phyloP scores from a whole-genome alignment of 2,329 filamentous ascomycete species.

The Colletotrichum tabaci region DNA sequence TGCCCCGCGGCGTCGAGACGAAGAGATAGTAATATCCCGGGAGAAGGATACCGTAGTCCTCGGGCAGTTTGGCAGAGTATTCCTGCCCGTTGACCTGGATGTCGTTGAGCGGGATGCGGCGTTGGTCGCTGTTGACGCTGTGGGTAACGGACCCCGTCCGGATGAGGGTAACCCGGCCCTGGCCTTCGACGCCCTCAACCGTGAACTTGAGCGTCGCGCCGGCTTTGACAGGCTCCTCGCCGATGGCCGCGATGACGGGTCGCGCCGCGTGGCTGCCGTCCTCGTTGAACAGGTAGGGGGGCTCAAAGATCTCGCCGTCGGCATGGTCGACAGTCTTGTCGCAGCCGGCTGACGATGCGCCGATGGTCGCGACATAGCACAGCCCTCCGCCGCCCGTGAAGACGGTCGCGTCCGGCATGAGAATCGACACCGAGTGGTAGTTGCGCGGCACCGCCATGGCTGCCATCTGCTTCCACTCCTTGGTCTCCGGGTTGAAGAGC shows the following conservation, averaged over 20 bases:
- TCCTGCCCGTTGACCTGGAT: conserved; percentile 46
- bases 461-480: conserved; percentile 56
- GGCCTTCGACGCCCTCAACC: conserved; percentile 53
- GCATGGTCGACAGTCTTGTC: conserved; percentile 64
- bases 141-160: conserved; percentile 67
- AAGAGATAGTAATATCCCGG: conserved; percentile 71
- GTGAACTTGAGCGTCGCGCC: conserved; percentile 45
- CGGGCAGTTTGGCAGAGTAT: conserved; percentile 60
- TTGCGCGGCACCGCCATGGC: conserved; percentile 58
- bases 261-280: conserved; percentile 57
- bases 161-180: conserved; percentile 57
- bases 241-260: conserved; percentile 57
- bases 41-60: conserved; percentile 63
- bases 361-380: conserved; percentile 53
- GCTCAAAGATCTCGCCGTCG: conserved; percentile 69
- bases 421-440: conserved; percentile 65
- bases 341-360: conserved; percentile 49
- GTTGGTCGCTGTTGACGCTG: conserved; percentile 71
- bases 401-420: conserved; percentile 66
- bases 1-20: conserved; percentile 60
- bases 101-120: conserved; percentile 62
- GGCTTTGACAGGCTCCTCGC: conserved; percentile 46
- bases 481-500: conserved; percentile 60
- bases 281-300: conserved; percentile 67
- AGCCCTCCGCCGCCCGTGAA: conserved; percentile 68